Base-by-base conservation (phyloP, 78 protist species). In the Polysphondylium violaceum region DNA sequence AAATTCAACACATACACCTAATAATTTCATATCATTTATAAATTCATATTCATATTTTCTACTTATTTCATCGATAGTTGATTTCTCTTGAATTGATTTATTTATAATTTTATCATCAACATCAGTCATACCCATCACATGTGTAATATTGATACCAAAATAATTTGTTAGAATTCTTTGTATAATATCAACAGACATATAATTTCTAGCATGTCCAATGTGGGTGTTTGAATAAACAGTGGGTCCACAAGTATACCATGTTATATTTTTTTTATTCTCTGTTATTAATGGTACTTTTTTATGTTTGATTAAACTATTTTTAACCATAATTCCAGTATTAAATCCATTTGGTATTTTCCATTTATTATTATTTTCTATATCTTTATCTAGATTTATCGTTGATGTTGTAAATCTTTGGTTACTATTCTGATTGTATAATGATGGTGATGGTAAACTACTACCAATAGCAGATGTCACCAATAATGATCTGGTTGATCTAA, bases 171-270 rank as follows among this genome's bases (percentile, higher is more conserved):
- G 31, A 3, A 99, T 79, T n/a, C 99, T 95, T 19, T 99, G 97
- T 12, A 98, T 50, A 53, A 98, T 97, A 91, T 98, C 99, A 43
- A 98, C 91, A 36, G 97, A 40, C 60, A 98, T 60, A 87, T 98
- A 98, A 27, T 95, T 53, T 35, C 99, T 71, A 31, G 96, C 96
- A 47, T 94, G 96, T 14, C 97, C 97, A 9, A 95, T 31, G 41
- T 95, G 97, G 11, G 95, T 36, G 53, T 69, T 73, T 17, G 61
- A 95, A 63, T 95, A 95, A n/a, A 95, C 97, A 29, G 97, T 95
- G 8, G 97, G 97, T 6, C 97, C 97, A 63, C 97, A 95, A 8
- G 92, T 79, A 65, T 95, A 95, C 96, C 96, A 76, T 3, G 63
- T 64, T 0, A 71, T 65, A 36, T 76, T n/a, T 16, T 64, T 16